A percentile compares a stretch with the other conserved stretches of the same genome.
Evolutionary conservation across 805 yeast species (phyloP).

Genomic region (Pichia manshurica): DNA sequence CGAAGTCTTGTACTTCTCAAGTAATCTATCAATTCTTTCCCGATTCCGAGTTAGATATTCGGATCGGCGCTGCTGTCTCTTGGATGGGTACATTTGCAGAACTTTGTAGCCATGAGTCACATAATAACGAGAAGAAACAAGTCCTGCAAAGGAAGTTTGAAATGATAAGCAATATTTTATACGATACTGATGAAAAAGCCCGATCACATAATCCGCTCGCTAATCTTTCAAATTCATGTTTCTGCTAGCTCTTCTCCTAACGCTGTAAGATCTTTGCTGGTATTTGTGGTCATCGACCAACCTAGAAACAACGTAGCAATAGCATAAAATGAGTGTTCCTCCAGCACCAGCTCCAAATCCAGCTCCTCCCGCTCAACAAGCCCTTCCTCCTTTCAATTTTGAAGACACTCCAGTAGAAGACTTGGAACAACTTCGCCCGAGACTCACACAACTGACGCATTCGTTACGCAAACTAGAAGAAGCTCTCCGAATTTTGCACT

Average conservation of each 20-base stretch:
- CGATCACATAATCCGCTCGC: no score
- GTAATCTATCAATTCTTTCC: not conserved
- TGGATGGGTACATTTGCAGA: not conserved
- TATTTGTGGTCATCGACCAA: no score
- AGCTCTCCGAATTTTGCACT: slow-evolving; percentile 38
- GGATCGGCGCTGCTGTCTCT: not conserved
- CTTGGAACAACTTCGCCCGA: slow-evolving; percentile 55
- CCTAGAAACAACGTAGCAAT: no score
- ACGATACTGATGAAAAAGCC: no score
- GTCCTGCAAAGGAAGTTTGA: no score
- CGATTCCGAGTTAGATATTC: slow-evolving; percentile 1
- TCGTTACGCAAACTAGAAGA: slow-evolving; percentile 53
- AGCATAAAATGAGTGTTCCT: not conserved
- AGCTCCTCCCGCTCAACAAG: not conserved
- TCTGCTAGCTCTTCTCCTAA: no score
- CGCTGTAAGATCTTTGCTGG: no score
- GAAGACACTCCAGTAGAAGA: slow-evolving; percentile 53
- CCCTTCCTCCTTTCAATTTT: slow-evolving; percentile 10
- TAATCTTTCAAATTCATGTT: no score
- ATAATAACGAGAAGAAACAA: no score
- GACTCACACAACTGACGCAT: slow-evolving; percentile 57
- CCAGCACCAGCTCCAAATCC: not conserved
- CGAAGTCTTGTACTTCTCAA: not conserved
- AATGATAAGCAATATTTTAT: no score
- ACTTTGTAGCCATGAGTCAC: no score